Percentiles rank a stretch among this genome's conserved stretches.
Conservation (phyloP, 352 stramenopile genomes). For the Globisporangium megalacanthum region DNA sequence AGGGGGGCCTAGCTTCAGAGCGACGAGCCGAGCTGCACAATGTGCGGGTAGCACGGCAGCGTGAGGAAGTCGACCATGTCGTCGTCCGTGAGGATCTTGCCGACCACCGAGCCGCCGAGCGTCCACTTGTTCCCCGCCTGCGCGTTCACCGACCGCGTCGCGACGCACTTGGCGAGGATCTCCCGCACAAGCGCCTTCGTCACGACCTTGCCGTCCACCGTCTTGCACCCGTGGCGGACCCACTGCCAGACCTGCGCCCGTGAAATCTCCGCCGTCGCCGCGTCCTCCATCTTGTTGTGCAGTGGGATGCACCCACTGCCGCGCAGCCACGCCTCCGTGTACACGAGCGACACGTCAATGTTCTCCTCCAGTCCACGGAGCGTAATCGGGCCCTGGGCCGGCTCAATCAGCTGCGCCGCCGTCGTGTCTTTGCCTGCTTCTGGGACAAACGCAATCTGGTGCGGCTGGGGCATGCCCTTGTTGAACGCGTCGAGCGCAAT, state of each 20-base stretch:
- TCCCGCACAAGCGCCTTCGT: slow-evolving; percentile 61
- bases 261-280: slow-evolving; percentile 92
- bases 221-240: slow-evolving; percentile 68
- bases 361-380: slow-evolving; percentile 84
- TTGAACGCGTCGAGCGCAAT: slow-evolving; percentile 93
- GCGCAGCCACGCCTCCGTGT: slow-evolving; percentile 93
- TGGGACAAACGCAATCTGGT: slow-evolving; percentile 85
- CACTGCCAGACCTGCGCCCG: slow-evolving; percentile 94
- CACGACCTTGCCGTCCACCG: slow-evolving; percentile 54
- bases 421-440: slow-evolving; percentile 53
- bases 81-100: slow-evolving; percentile 66
- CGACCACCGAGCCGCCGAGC: slow-evolving; percentile 55
- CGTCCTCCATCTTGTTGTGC: slow-evolving; percentile 95
- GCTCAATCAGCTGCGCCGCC: slow-evolving; percentile 57
- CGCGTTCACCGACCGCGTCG: slow-evolving; percentile 42
- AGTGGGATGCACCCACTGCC: slow-evolving; percentile 92
- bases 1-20: slow-evolving; percentile 45
- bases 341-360: slow-evolving; percentile 91
- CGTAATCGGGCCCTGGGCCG: slow-evolving; percentile 72
- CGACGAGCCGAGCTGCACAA: slow-evolving; percentile 61
- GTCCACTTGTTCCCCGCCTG: slow-evolving; percentile 53
- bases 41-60: slow-evolving; percentile 77
- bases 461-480: slow-evolving; percentile 88
- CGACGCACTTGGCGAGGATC: slow-evolving; percentile 62
- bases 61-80: slow-evolving; percentile 82